Percentiles rank a stretch among this genome's conserved stretches.
phyloP scores from a whole-genome alignment of 768 basidiomycete species.

The Aureoboletus auriporus region DNA sequence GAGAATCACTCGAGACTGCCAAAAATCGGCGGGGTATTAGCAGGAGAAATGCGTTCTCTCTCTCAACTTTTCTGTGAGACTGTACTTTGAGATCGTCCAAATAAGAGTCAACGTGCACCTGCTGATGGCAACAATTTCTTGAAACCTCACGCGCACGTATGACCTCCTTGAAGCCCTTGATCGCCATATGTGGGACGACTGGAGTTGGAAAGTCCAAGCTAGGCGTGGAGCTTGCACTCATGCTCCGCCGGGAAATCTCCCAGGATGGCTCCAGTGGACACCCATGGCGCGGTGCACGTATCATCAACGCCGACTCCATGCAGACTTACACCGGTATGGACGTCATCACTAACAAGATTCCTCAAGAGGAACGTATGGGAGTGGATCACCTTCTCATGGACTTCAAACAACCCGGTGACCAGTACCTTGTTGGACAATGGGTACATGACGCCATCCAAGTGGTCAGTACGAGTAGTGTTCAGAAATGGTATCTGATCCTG shows the following conservation, averaged over 20 bases:
- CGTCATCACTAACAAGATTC: slow-evolving; percentile 91
- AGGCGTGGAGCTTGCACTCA: slow-evolving; percentile 80
- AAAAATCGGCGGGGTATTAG: too few relatives aligned
- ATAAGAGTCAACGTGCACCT: neutral
- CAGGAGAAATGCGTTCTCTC: too few relatives aligned
- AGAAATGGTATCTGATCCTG: neutral
- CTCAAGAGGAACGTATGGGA: slow-evolving; percentile 68
- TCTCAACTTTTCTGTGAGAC: too few relatives aligned
- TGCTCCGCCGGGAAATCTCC: slow-evolving; percentile 35
- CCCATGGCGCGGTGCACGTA: slow-evolving; percentile 59
- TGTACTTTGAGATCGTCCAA: neutral
- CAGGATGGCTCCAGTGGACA: slow-evolving; percentile 14
- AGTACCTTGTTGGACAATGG: slow-evolving; percentile 87
- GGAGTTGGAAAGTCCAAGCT: slow-evolving; percentile 95
- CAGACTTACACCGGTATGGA: slow-evolving; percentile 92
- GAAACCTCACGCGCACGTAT: slow-evolving; percentile 5
- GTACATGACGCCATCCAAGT: slow-evolving; percentile 71
- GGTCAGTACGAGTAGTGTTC: slow-evolving; percentile 43
- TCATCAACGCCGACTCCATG: slow-evolving; percentile 98
- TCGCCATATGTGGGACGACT: slow-evolving; percentile 90
- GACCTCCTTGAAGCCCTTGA: slow-evolving; percentile 53
- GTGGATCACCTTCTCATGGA: slow-evolving; percentile 89
- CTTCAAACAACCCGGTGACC: slow-evolving; percentile 81
- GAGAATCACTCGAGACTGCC: too few relatives aligned
- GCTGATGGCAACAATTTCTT: too few relatives aligned